phyloP scores from a whole-genome alignment of 176 grass and related monocot species.

The Oropetium thomaeum region DNA sequence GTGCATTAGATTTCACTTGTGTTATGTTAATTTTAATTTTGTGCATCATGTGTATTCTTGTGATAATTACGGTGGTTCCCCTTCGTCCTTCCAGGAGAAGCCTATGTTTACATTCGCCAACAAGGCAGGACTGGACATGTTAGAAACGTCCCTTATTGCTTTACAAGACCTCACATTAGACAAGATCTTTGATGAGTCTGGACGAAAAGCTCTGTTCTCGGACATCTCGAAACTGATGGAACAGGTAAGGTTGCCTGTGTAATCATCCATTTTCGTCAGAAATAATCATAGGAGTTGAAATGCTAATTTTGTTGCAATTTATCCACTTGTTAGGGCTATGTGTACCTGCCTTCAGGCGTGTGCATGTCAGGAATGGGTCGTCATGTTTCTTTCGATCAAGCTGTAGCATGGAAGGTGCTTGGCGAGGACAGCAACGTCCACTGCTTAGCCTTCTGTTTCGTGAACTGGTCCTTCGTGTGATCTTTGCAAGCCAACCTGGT shows the following conservation, averaged over 20 bases:
- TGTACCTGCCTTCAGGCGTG: slow-evolving; percentile 63
- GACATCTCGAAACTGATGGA: slow-evolving; percentile 85
- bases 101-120: slow-evolving; percentile 87
- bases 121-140: slow-evolving; percentile 90
- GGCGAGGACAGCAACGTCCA: slow-evolving; percentile 63
- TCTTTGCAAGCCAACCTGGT: not conserved
- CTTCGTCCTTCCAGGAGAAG: slow-evolving; percentile 42
- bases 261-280: too few species aligned
- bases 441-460: slow-evolving; percentile 88
- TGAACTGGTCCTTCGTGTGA: slow-evolving; percentile 90
- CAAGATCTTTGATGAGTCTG: slow-evolving; percentile 84
- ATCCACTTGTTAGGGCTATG: slow-evolving; percentile 47
- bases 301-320: not conserved
- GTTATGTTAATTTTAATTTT: not conserved
- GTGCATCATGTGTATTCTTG: not conserved
- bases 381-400: slow-evolving; percentile 88
- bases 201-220: slow-evolving; percentile 63
- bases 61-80: not conserved
- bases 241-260: slow-evolving; percentile 40
- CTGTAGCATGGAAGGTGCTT: slow-evolving; percentile 82
- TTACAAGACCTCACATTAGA: slow-evolving; percentile 89
- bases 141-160: slow-evolving; percentile 86
- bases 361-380: slow-evolving; percentile 95
- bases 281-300: too few species aligned
- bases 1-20: not conserved